These are phyloP conservation scores for Ganoderma lucidum DNA, from an alignment of 1,284 basidiomycete species.

Conservation along the genomic window DNA sequence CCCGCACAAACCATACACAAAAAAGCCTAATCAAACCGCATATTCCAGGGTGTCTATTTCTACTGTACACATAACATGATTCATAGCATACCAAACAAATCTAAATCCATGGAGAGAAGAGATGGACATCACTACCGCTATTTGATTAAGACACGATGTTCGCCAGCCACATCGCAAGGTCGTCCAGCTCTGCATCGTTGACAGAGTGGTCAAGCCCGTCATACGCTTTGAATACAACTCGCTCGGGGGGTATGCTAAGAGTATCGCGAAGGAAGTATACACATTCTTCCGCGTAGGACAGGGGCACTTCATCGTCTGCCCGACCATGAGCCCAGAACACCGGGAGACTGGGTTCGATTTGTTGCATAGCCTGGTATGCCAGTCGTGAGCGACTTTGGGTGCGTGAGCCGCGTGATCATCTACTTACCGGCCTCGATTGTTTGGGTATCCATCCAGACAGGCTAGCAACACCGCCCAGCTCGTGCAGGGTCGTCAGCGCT, in stretches of 20 bases:
- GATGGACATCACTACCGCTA: neutral
- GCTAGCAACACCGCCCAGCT: constrained; percentile 52
- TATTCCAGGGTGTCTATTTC: neutral
- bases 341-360: constrained; percentile 45
- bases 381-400: neutral
- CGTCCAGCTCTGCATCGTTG: constrained; percentile 46
- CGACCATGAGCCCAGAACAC: constrained; percentile 53
- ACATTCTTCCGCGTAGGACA: constrained; percentile 45
- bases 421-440: constrained; percentile 44
- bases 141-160: constrained; percentile 22
- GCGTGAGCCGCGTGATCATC: neutral
- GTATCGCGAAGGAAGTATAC: constrained; percentile 43
- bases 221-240: constrained; percentile 44
- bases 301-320: constrained; percentile 48
- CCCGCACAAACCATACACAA: neutral
- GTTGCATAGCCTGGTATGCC: constrained; percentile 41
- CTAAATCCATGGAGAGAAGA: neutral
- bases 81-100: neutral
- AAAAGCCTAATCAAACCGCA: neutral
- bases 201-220: constrained; percentile 46
- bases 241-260: constrained; percentile 38
- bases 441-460: constrained; percentile 55
- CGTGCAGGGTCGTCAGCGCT: constrained; percentile 49
- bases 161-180: constrained; percentile 53
- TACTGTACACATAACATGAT: neutral